Evolutionary conservation across 2,329 filamentous ascomycete genomes (phyloP).

Genomic region (Cladobotryum protrusum): DNA sequence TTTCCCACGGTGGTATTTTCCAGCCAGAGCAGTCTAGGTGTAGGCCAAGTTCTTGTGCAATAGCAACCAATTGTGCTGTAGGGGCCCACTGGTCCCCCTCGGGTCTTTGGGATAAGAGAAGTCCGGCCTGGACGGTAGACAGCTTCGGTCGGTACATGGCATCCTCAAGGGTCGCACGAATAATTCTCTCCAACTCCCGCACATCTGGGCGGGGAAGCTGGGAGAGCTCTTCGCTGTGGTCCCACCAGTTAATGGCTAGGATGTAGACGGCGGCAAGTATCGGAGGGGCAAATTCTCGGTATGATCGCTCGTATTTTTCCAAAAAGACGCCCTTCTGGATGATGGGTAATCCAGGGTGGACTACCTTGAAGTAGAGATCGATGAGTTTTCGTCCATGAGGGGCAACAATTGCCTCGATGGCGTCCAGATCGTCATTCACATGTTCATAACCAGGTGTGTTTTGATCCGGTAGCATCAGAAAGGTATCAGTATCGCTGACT

Average conservation of each 20-base stretch:
- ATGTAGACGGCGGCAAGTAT: slow-evolving; percentile 78
- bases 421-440: slow-evolving; percentile 59
- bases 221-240: slow-evolving; percentile 62
- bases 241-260: slow-evolving; percentile 83
- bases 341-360: slow-evolving; percentile 77
- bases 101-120: slow-evolving; percentile 67
- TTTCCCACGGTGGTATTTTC: slow-evolving; percentile 86
- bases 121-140: slow-evolving; percentile 70
- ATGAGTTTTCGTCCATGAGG: slow-evolving; percentile 72
- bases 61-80: slow-evolving; percentile 80
- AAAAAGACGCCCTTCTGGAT: slow-evolving; percentile 75
- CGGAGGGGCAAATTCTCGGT: slow-evolving; percentile 68
- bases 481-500: slow-evolving; percentile 71
- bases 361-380: slow-evolving; percentile 73
- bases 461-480: slow-evolving; percentile 71
- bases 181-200: slow-evolving; percentile 65
- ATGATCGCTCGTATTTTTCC: slow-evolving; percentile 68
- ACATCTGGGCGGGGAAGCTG: slow-evolving; percentile 63
- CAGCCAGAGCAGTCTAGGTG: slow-evolving; percentile 82
- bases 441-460: slow-evolving; percentile 67
- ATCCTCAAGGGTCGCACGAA: slow-evolving; percentile 65
- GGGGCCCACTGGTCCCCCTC: slow-evolving; percentile 77
- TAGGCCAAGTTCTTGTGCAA: slow-evolving; percentile 79
- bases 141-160: slow-evolving; percentile 78
- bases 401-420: slow-evolving; percentile 68